phyloP scores from a whole-genome alignment of 176 grass and related monocot genomes.

The Bolboschoenus planiculmis region DNA sequence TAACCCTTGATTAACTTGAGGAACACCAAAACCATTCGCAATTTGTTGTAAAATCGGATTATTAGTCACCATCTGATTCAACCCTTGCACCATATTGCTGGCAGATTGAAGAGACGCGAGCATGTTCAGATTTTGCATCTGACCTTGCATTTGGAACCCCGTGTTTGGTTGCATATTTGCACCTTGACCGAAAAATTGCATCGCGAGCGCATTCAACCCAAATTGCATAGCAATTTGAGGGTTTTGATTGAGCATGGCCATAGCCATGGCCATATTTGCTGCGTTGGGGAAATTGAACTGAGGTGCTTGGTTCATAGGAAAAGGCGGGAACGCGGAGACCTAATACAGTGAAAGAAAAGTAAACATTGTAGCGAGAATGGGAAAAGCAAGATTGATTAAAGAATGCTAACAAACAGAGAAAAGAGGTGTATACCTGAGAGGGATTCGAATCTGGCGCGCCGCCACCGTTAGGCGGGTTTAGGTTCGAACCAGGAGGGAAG shows the following conservation, averaged over 20 bases:
- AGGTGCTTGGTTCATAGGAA: slow-evolving; percentile 6
- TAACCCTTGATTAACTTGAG: slow-evolving; percentile 2
- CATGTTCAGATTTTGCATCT: slow-evolving; percentile 32
- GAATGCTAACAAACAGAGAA: background rate
- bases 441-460: slow-evolving; percentile 15
- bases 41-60: slow-evolving; percentile 1
- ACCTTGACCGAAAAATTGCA: slow-evolving; percentile 23
- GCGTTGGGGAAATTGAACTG: slow-evolving; percentile 28
- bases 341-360: background rate
- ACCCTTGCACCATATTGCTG: slow-evolving; percentile 22
- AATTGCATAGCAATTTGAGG: slow-evolving; percentile 11
- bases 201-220: slow-evolving; percentile 18
- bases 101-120: slow-evolving; percentile 20
- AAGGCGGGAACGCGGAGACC: slow-evolving; percentile 19
- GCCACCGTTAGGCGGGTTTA: slow-evolving; percentile 11
- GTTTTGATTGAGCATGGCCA: slow-evolving; percentile 26
- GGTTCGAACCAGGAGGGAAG: slow-evolving; percentile 36
- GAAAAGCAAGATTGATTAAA: background rate
- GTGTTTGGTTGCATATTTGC: slow-evolving; percentile 6
- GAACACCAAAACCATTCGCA: background rate
- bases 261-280: slow-evolving; percentile 23
- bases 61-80: slow-evolving; percentile 18
- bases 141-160: background rate
- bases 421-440: background rate
- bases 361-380: background rate